These are phyloP conservation scores for Clonostachys rosea DNA, from an alignment of 2,329 filamentous ascomycete genomes.

Conservation along the genomic window DNA sequence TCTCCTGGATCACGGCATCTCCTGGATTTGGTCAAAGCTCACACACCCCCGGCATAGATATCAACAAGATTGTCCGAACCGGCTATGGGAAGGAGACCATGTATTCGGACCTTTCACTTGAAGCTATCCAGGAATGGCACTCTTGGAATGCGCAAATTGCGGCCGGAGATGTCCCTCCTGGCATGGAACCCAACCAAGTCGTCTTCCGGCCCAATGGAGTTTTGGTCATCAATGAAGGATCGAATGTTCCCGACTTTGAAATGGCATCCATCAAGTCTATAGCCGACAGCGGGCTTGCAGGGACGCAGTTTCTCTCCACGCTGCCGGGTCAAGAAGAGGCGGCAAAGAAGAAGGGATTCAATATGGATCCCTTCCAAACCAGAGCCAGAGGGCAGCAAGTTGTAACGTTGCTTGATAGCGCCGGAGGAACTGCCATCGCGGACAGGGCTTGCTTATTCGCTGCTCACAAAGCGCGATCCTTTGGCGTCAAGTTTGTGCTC, in stretches of 20 bases:
- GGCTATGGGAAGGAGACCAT: slow-evolving; percentile 33
- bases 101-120: slow-evolving; percentile 38
- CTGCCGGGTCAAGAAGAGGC: slow-evolving; percentile 16
- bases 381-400: too few species aligned
- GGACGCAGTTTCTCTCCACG: slow-evolving; percentile 21
- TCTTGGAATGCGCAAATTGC: slow-evolving; percentile 36
- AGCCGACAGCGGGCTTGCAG: slow-evolving; percentile 19
- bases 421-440: slow-evolving; percentile 36
- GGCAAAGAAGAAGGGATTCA: neutral
- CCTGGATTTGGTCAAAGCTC: too few species aligned
- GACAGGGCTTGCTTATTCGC: slow-evolving; percentile 40
- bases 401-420: slow-evolving; percentile 22
- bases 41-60: slow-evolving; percentile 10
- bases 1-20: too few species aligned
- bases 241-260: slow-evolving; percentile 23
- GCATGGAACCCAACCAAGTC: slow-evolving; percentile 24
- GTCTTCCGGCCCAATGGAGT: slow-evolving; percentile 32
- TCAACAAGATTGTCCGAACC: slow-evolving; percentile 31
- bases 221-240: slow-evolving; percentile 15
- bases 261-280: slow-evolving; percentile 25
- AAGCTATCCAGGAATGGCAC: slow-evolving; percentile 34
- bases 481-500: slow-evolving; percentile 36
- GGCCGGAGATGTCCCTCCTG: slow-evolving; percentile 20
- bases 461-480: slow-evolving; percentile 29
- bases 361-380: slow-evolving; percentile 27